Evolutionary conservation across 2,329 filamentous ascomycete genomes (phyloP).

Genomic region (Neophaeococcomyces aloes): DNA sequence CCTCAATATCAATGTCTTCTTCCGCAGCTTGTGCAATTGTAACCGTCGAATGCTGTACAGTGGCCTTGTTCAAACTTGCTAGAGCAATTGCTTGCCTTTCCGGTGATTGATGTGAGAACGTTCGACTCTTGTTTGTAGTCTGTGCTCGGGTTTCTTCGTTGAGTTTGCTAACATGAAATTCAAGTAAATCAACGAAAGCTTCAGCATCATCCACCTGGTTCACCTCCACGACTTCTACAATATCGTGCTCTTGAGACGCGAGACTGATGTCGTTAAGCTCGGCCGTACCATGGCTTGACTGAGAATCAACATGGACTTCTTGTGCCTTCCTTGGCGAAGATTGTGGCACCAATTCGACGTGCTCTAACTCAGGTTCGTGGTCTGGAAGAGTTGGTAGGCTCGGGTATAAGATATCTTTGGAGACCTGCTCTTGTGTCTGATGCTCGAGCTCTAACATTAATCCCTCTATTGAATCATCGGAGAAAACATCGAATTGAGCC

Average conservation of each 20-base stretch:
- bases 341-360: slow-evolving; percentile 12
- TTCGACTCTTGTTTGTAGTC: background rate
- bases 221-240: slow-evolving; percentile 2
- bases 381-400: slow-evolving; percentile 19
- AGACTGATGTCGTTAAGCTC: background rate
- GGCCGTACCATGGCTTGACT: slow-evolving; percentile 3
- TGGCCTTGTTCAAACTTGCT: slow-evolving; percentile 5
- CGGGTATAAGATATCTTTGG: slow-evolving; percentile 1
- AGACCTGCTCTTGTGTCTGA: slow-evolving; percentile 19
- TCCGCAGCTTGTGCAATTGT: slow-evolving; percentile 5
- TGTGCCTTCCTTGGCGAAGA: slow-evolving; percentile 15
- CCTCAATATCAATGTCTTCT: background rate
- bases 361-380: slow-evolving; percentile 3
- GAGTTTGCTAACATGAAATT: slow-evolving; percentile 29
- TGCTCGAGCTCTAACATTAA: slow-evolving; percentile 36
- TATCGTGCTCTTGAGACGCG: background rate
- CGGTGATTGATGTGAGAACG: slow-evolving; percentile 10
- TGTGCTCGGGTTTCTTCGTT: slow-evolving; percentile 19
- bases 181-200: slow-evolving; percentile 28
- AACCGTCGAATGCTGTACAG: background rate
- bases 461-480: slow-evolving; percentile 43
- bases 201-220: slow-evolving; percentile 15
- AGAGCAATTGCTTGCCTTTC: slow-evolving; percentile 12
- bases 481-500: slow-evolving; percentile 40
- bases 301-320: background rate